Evolutionary conservation across 805 yeast species (phyloP), one percentile per base, ranked within the genome.

Genomic region (Saccharomycopsis babjevae): DNA sequence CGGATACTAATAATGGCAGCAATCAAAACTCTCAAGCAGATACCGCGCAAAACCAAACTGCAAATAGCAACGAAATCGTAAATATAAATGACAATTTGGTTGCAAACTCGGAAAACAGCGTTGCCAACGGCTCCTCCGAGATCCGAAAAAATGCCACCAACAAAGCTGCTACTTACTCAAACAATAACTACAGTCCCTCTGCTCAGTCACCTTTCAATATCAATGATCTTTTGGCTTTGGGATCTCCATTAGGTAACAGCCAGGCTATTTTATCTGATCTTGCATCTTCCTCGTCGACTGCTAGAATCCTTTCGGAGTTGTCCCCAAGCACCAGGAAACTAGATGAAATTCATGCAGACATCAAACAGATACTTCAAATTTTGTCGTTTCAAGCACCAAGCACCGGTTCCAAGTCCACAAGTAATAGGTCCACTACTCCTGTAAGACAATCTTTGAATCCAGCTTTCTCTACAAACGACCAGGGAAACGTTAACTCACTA

Each of bases 261-360:
- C 43, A 20, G 40, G 56, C 6, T 62, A 38, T 61, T 64, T 7
- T 65, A 59, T 39, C 66, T 64, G 22, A 36, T 42, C 7, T n/a
- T 30, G 25, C 28, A 7, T 20, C 52, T 2, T 46, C 52, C 7
- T 46, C 52, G 6, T 46, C 52, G 5, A 46, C 25, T 25, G 52
- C 52, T 3, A 46, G 16, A 40, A 10, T 32, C 7, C 32, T 32
- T 5, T 10, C n/a, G n/a, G 54, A 30, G 15, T 15, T 30, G 8
- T 16, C 34, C 20, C 54, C 54, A 16, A 36, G 34, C 65, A 70
- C 13, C 15, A 52, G 18, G 18, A 64, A 40, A 25, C 59, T 54
- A 56, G 15, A 39, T 39, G 55, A n/a, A 56, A 61, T 43, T 57
- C 68, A 36, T 38, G 74, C 6, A 59, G 66, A 52, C 66, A 72